These are phyloP conservation scores for Myxozyma vanderwaltii DNA, from an alignment of 805 yeast genomes.

Conservation along the genomic window DNA sequence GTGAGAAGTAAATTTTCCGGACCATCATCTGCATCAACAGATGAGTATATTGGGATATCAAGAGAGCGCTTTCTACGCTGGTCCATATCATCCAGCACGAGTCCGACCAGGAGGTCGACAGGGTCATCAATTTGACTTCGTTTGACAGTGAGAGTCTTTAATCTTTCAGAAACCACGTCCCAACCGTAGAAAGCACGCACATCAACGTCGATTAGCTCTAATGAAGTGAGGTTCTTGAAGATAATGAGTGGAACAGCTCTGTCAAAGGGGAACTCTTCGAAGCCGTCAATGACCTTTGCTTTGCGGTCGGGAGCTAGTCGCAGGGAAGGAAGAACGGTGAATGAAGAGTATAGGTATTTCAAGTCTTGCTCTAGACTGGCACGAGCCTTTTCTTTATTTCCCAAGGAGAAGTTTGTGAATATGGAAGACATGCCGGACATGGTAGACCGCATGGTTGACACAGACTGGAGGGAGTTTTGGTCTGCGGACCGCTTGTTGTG, in stretches of 20 bases:
- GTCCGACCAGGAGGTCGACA: slow-evolving; percentile 52
- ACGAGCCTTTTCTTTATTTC: slow-evolving; percentile 28
- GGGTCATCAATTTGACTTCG: slow-evolving; percentile 55
- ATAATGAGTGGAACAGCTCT: slow-evolving; percentile 64
- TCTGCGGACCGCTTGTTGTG: slow-evolving; percentile 33
- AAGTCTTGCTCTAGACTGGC: slow-evolving; percentile 34
- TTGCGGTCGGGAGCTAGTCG: slow-evolving; percentile 62
- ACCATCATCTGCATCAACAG: slow-evolving; percentile 1
- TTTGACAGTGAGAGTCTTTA: slow-evolving; percentile 57
- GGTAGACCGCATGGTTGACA: slow-evolving; percentile 39
- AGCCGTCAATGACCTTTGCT: slow-evolving; percentile 58
- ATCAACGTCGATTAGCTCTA: slow-evolving; percentile 61
- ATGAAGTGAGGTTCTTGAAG: slow-evolving; percentile 63
- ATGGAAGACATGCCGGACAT: slow-evolving; percentile 51
- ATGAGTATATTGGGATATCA: slow-evolving; percentile 2
- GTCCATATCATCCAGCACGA: slow-evolving; percentile 56
- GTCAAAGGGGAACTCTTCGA: slow-evolving; percentile 72
- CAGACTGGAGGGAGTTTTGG: slow-evolving; percentile 36
- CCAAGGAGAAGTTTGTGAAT: slow-evolving; percentile 42
- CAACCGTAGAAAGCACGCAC: slow-evolving; percentile 70
- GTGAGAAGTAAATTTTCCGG: neutral
- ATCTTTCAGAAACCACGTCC: slow-evolving; percentile 57
- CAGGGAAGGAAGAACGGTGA: slow-evolving; percentile 66
- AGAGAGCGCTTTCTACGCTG: slow-evolving; percentile 45
- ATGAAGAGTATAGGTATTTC: slow-evolving; percentile 61